These are phyloP conservation scores for Tylopilus rubrobrunneus DNA, from an alignment of 768 basidiomycete genomes.

Conservation along the genomic window DNA sequence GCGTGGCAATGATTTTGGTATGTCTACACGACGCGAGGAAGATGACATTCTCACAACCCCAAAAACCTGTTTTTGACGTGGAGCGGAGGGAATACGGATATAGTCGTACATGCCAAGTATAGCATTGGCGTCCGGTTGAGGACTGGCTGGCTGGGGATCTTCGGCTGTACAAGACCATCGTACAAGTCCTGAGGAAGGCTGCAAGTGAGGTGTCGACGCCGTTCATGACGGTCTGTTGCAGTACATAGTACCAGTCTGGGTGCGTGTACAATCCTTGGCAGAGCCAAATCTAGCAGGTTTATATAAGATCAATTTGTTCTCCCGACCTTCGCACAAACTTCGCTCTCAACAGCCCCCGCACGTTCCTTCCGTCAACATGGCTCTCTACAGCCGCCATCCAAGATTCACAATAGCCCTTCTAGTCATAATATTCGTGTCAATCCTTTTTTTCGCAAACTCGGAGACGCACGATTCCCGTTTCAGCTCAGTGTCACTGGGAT, in stretches of 20 bases:
- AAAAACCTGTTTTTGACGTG: background rate
- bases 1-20: background rate
- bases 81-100: background rate
- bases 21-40: background rate
- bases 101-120: too few species aligned
- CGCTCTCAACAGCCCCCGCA: constrained; percentile 11
- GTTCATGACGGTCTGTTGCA: too few species aligned
- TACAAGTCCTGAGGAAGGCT: background rate
- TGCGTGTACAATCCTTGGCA: too few species aligned
- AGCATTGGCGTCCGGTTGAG: background rate
- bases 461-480: constrained; percentile 6
- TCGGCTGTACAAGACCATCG: background rate
- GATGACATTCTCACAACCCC: background rate
- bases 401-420: constrained; percentile 29
- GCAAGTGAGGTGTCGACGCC: background rate
- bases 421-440: constrained; percentile 22
- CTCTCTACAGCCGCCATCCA: constrained; percentile 28
- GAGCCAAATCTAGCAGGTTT: too few species aligned
- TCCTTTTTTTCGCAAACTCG: constrained; percentile 27
- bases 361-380: constrained; percentile 17
- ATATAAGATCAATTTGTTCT: too few species aligned
- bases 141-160: background rate
- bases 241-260: too few species aligned
- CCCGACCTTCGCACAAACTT: background rate
- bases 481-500: background rate